Conservation (phyloP, 2,329 filamentous ascomycete species). For the Ophiocordyceps robertsii region DNA sequence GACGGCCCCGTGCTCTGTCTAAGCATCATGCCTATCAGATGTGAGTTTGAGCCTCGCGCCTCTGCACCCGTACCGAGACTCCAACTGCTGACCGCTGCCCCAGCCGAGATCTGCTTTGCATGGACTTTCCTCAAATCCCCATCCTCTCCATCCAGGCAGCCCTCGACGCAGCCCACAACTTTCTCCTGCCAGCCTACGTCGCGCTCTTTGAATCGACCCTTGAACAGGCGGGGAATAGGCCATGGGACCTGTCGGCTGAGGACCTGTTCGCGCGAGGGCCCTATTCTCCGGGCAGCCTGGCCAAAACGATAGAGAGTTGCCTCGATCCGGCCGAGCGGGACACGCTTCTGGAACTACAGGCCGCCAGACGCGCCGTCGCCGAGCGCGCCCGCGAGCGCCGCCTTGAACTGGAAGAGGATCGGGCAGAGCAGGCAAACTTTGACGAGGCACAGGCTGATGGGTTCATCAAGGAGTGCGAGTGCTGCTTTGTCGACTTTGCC, state of each 20-base stretch:
- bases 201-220: not conserved
- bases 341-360: conserved; percentile 9
- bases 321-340: conserved; percentile 1
- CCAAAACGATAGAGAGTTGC: conserved; percentile 1
- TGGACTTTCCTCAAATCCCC: not conserved
- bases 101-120: not conserved
- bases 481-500: conserved; percentile 57
- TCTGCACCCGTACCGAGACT: not conserved
- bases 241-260: no score
- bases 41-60: not conserved
- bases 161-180: not conserved
- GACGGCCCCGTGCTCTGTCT: not conserved
- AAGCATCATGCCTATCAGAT: not conserved
- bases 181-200: not conserved
- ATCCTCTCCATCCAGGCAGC: not conserved
- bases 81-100: not conserved
- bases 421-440: conserved; percentile 24
- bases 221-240: no score
- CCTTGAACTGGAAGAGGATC: conserved; percentile 15
- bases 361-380: conserved; percentile 5
- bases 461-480: conserved; percentile 52
- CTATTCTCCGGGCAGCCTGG: conserved; percentile 1
- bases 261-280: no score
- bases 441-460: conserved; percentile 30
- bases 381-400: conserved; percentile 10